Percentiles rank a stretch among this genome's conserved stretches.
Conservation (phyloP, 495 filamentous ascomycete species). For the Terfezia boudieri region DNA sequence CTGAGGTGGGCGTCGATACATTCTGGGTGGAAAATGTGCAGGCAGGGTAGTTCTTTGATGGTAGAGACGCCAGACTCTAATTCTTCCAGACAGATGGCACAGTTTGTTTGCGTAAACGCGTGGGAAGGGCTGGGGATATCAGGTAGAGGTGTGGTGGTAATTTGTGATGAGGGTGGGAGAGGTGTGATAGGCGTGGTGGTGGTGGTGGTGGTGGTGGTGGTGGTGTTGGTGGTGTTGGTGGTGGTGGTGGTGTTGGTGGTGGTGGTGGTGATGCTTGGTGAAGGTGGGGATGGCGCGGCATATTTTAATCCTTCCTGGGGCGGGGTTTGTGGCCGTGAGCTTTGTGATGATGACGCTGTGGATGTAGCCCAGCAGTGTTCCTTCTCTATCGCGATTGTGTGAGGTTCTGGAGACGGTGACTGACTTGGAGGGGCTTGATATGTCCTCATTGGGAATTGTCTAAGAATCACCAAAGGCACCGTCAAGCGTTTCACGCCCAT, state of each 20-base stretch:
- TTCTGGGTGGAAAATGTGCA: slow-evolving; percentile 74
- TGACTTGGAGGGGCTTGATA: slow-evolving; percentile 25
- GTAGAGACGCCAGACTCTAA: slow-evolving; percentile 42
- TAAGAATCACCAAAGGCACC: slow-evolving; percentile 43
- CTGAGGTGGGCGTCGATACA: slow-evolving; percentile 67
- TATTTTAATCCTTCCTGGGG: slow-evolving; percentile 6
- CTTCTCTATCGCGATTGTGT: slow-evolving; percentile 5
- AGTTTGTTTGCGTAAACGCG: slow-evolving; percentile 43
- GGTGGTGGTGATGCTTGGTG: slow-evolving; percentile 8
- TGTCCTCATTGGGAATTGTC: slow-evolving; percentile 49
- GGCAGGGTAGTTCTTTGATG: slow-evolving; percentile 67
- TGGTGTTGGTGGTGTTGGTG: slow-evolving; percentile 10
- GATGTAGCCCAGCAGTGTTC: slow-evolving; percentile 6
- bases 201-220: slow-evolving; percentile 8
- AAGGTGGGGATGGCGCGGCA: neutral
- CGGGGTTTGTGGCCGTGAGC: neutral
- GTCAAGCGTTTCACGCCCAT: slow-evolving; percentile 54
- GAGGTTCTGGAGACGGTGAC: neutral
- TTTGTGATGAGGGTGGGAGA: slow-evolving; percentile 14
- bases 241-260: slow-evolving; percentile 8
- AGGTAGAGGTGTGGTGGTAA: slow-evolving; percentile 5
- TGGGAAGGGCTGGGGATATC: neutral
- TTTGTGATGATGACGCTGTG: neutral
- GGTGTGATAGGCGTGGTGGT: slow-evolving; percentile 14
- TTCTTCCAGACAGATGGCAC: slow-evolving; percentile 68